Base-by-base conservation (phyloP, 1,284 basidiomycete genomes). In the Cryptococcus depauperatus region DNA sequence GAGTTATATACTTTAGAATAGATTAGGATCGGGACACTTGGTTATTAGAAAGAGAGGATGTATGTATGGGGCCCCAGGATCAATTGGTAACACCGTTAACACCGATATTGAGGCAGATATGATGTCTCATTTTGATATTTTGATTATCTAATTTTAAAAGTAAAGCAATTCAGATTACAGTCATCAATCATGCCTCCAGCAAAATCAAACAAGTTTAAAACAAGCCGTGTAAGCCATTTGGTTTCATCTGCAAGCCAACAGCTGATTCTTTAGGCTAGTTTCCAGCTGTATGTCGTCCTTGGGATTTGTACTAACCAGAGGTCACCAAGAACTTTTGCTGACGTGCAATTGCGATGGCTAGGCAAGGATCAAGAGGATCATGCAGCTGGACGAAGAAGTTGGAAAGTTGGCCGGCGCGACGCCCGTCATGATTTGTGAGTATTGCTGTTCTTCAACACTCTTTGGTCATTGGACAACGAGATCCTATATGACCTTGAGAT, bases 321-420 rank as follows among this genome's bases (percentile, higher is more conserved):
- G n/a, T n/a, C n/a, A n/a, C n/a, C n/a, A n/a, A n/a, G n/a, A n/a
- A n/a, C n/a, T n/a, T n/a, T n/a, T n/a, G n/a, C n/a, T n/a, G n/a
- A n/a, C n/a, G 39, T 28, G 38, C 48, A 51, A 14, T 39, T 27
- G 21, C 10, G 26, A 43, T 35, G 19, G 23, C 8, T 51, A 89
- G 87, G 93, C 93, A 6, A 81, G 93, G 44, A 98, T 97, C 75
- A 98, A 97, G 78, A 90, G 92, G 75, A 96, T 98, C 51, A 98
- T 98, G 89, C 93, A 98, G 75, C 91, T 93, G 68, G 93, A 99
- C 67, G 95, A 99, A 66, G 93, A 99, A 68, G 93, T 98, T 14
- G 93, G 95, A 46, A 99, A 99, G 71, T 89, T 99, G 16, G 92
- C 95, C 1, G 88, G 91, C 64, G 92, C 90, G 13, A 96, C 93